These are phyloP conservation scores for Tilletia caries DNA, from an alignment of 1,284 basidiomycete genomes.

Conservation along the genomic window DNA sequence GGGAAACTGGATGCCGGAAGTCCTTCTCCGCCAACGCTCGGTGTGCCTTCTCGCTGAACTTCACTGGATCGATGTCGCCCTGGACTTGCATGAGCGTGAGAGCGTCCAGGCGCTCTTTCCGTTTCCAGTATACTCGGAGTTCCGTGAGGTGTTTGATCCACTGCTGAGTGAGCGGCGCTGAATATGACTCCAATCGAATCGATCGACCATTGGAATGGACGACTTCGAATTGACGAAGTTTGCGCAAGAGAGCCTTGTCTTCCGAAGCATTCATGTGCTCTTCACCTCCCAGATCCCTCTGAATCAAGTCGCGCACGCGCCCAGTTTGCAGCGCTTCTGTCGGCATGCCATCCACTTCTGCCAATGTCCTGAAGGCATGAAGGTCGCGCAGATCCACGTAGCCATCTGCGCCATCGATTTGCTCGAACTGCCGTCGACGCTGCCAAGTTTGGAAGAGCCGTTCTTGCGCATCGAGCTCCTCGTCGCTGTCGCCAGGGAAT, in stretches of 20 bases:
- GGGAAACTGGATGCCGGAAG: not conserved
- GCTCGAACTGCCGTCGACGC: slow-evolving; percentile 62
- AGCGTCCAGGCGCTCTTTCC: slow-evolving; percentile 68
- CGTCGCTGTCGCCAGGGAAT: slow-evolving; percentile 29
- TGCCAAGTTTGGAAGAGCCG: slow-evolving; percentile 41
- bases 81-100: slow-evolving; percentile 68
- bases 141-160: slow-evolving; percentile 72
- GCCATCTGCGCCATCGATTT: slow-evolving; percentile 66
- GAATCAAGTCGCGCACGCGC: slow-evolving; percentile 48
- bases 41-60: not conserved
- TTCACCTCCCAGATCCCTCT: slow-evolving; percentile 68
- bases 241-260: slow-evolving; percentile 59
- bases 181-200: slow-evolving; percentile 65
- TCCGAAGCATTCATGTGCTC: slow-evolving; percentile 59
- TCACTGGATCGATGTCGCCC: not conserved
- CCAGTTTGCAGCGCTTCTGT: not conserved
- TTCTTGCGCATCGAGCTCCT: slow-evolving; percentile 34
- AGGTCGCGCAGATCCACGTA: slow-evolving; percentile 69
- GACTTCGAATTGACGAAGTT: slow-evolving; percentile 73
- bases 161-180: slow-evolving; percentile 63
- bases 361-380: slow-evolving; percentile 62
- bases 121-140: slow-evolving; percentile 71
- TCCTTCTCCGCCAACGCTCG: not conserved
- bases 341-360: not conserved
- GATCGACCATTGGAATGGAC: slow-evolving; percentile 67